Base-by-base conservation (phyloP, 148 eudicot species). In the Limonium bicolor region DNA sequence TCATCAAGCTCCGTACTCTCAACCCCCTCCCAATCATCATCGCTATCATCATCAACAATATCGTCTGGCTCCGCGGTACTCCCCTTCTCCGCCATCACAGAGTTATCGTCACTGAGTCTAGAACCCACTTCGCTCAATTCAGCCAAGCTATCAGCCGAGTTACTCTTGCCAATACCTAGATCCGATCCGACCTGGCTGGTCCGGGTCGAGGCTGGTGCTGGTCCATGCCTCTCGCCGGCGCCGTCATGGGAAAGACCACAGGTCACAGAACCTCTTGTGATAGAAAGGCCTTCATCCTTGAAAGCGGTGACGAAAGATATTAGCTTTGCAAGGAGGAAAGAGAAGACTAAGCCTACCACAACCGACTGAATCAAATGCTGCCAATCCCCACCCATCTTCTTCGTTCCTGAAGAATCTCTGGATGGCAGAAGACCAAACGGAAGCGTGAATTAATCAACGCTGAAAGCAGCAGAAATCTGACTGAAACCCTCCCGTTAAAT, bases 1-100 rank as follows among this genome's bases (percentile, higher is more conserved):
- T 81, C 95, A 31, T 92, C 99, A 35, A 92, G 62, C 48, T 92
- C 99, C 42, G 95, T 92, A 41, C 86, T 92, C 69, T 85, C 99
- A 7, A 92, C 88, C 12, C 99, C 99, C 41, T 92, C 99, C 99
- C 99, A 92, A 76, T 85, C 99, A 62, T 83, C 94, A 46, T 88
- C 96, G 23, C 63, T 68, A 44, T 70, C 74, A 20, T 40, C 63
- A 2, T 25, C 50, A 50, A 65, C 66, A 31, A 35, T 22, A 10
- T 30, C 50, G 38, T 68, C 66, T 24, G 48, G 38, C 6, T 58
- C 66, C 28, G 29, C 68, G 0, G 40, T 59, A 22, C 70, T 60
- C 0, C 54, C 75, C 29, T 49, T 61, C 47, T 73, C 82, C 4
- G 57, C 67, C 24, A 69, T 28, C 22, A 68, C 47, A 31, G 73